phyloP scores from a whole-genome alignment of 176 grass and related monocot species.

The Neostapfia colusana region DNA sequence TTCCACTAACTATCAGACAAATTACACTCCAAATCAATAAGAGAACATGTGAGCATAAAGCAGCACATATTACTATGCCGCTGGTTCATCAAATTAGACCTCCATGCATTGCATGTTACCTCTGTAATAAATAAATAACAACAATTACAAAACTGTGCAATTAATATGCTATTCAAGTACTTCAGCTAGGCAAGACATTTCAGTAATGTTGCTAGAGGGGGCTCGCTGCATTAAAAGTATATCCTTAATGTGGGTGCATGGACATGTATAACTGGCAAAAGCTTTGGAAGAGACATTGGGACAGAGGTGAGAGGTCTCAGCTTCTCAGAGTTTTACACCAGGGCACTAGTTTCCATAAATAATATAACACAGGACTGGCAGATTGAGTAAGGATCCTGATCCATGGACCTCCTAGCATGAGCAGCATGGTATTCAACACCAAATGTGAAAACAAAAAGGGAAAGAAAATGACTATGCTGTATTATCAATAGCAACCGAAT shows the following conservation, averaged over 20 bases:
- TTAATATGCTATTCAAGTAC: no score
- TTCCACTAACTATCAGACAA: slow-evolving; percentile 29
- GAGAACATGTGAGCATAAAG: neutral
- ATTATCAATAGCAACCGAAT: neutral
- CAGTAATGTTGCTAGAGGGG: neutral
- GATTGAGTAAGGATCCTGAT: no score
- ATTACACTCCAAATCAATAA: neutral
- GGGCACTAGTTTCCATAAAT: neutral
- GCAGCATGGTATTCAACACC: neutral
- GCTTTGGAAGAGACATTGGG: neutral
- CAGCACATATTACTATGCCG: neutral
- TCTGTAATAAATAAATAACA: no score
- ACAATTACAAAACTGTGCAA: no score
- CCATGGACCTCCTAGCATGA: neutral
- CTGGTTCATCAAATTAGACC: no score
- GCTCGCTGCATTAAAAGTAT: neutral
- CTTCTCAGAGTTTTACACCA: neutral
- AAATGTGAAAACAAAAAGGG: slow-evolving; percentile 7
- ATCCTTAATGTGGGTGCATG: neutral
- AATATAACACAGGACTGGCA: neutral
- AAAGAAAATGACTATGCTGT: neutral
- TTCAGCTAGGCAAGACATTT: neutral
- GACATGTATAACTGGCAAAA: neutral
- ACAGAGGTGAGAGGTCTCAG: neutral
- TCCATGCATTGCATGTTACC: no score